Evolutionary conservation across 2,329 filamentous ascomycete genomes (phyloP).

Genomic region (Epichloe hybrida): DNA sequence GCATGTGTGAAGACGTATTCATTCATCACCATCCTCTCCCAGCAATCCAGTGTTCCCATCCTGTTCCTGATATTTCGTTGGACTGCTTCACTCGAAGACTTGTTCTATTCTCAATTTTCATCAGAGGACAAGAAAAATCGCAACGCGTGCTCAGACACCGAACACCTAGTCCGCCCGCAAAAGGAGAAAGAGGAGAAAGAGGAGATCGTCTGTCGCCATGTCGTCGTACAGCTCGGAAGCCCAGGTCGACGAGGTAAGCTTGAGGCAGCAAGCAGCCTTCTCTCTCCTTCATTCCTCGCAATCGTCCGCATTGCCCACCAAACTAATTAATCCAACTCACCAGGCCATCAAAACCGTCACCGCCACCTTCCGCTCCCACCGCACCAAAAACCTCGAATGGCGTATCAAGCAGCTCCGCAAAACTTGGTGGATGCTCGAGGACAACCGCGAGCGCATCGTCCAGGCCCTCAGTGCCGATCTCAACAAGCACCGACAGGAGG

Average conservation of each 20-base stretch:
- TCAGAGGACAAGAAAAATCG: no score
- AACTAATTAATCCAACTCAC: not conserved
- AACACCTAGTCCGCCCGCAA: not conserved
- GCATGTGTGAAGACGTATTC: no score
- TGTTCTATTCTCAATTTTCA: no score
- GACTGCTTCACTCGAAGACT: no score
- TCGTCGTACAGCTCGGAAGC: slow-evolving; percentile 5
- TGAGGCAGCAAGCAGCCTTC: not conserved
- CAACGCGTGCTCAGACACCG: no score
- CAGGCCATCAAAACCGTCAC: slow-evolving; percentile 4
- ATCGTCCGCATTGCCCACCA: not conserved
- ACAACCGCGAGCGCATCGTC: slow-evolving; percentile 21
- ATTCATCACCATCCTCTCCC: no score
- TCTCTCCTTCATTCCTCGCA: no score
- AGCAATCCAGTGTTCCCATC: no score
- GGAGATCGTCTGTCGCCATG: not conserved
- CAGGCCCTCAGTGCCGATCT: slow-evolving; percentile 22
- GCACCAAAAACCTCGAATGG: slow-evolving; percentile 24
- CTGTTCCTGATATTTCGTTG: no score
- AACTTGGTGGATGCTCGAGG: slow-evolving; percentile 27
- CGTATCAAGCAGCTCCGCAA: slow-evolving; percentile 28
- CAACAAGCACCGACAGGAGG: slow-evolving; percentile 20
- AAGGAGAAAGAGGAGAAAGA: not conserved
- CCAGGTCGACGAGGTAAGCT: slow-evolving; percentile 5
- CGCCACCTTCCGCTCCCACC: slow-evolving; percentile 7